Base-by-base conservation (phyloP, 2,329 filamentous ascomycete species). In the Chaetomiaceae sp. region DNA sequence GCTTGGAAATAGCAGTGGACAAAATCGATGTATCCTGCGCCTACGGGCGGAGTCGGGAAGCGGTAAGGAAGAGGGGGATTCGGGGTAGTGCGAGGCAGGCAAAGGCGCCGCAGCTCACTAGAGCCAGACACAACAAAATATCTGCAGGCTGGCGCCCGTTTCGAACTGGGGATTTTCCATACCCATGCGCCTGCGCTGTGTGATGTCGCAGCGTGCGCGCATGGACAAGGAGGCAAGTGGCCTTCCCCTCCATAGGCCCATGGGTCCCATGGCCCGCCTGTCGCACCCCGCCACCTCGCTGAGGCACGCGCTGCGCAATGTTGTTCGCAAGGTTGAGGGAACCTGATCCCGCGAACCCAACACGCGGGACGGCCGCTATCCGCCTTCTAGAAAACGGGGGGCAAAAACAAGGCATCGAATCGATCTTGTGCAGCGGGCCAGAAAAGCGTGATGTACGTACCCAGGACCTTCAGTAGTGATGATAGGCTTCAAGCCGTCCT, bases 401-500 rank as follows among this genome's bases (percentile, higher is more conserved):
- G 34, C 27, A 33, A 36, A 40, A 46, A 18, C 21, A 53, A 41
- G 45, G 25, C 29, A 40, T 42, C 25, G 47, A 47, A 36, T 46
- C 32, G 48, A 53, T 55, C 38, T 48, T 48, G n/a, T 57, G 51
- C 33, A 57, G 33, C 33, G 40, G 37, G 51, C 30, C 21, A 54
- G n/a, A 38, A 27, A 57, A 57, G 38, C 29, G 37, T 21, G 29
- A 61, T 61, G 56, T 64, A 74, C 71, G 53, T 68, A 74, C 71
- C 66, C 72, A 62, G 65, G 58, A 42, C 64, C 71, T 67, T 88
- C 85, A 55, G 79, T 86, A 36, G 85, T 89, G 70, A 89, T 86
- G 66, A 89, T 89, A 64, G 86, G 86, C 72, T 88, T 87, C 61
- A 88, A 73, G 49, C 78, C 79, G 37, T 85, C 83, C 77, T 89